Base-by-base conservation (phyloP, 2,329 filamentous ascomycete species). In the Trichoderma koningiopsis region DNA sequence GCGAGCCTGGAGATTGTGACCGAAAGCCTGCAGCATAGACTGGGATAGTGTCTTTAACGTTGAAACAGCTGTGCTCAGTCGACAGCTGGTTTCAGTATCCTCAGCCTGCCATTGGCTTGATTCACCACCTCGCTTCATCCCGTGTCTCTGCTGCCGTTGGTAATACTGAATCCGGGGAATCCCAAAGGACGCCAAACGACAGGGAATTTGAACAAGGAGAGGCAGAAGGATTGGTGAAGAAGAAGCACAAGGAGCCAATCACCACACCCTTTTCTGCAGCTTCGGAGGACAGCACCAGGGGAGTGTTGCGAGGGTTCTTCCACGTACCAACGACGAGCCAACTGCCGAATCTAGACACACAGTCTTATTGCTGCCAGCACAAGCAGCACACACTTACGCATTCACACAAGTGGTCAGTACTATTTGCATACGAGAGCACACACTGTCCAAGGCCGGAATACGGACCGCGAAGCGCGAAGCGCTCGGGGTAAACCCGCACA, bases 291-390 rank as follows among this genome's bases (percentile, higher is more conserved):
- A 49, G 47, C n/a, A 49, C n/a, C 11, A 24, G 47, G 47, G 47
- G 22, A 63, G 22, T 37, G 29, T 33, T 49, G n/a, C 60, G 22
- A 55, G 49, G 40, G 60, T 55, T 16, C 47, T 43, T n/a, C 40
- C 27, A 37, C 47, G 37, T 22, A 55, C 60, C 8, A 24, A 49
- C 47, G 5, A 24, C n/a, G 8, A 37, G 22, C 29, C 31, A 63
- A 49, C 60, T 63, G 47, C 60, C 60, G 37, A 55, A 55, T 55
- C 60, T 16, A 63, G 60, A 24, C 60, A 49, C 60, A 40, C 60
- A 35, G 16, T 43, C 16, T 10, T 43, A 6, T 10, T 43, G 40
- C 47, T 49, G n/a, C 47, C 47, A 49, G 10, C 8, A 49, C 47
- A 19, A 43, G 19, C 16, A 43, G 40, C 40, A 19, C 14, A 40